These are phyloP conservation scores for Podosphaera xanthii DNA, from an alignment of 2,329 filamentous ascomycete species.

Conservation along the genomic window DNA sequence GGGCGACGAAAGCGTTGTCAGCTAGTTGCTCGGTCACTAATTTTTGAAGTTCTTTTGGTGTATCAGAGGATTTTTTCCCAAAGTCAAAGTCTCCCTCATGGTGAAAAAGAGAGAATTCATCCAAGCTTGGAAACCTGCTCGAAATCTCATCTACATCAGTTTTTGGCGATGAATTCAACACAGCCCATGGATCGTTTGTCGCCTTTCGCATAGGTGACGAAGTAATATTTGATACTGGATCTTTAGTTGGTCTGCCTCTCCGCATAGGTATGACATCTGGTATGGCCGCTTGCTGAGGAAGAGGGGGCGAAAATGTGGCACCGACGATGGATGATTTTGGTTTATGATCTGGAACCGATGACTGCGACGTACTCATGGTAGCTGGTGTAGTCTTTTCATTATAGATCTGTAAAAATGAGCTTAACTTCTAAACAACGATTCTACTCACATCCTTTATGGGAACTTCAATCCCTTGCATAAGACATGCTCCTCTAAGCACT, in stretches of 20 bases:
- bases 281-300: slow-evolving; percentile 46
- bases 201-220: slow-evolving; percentile 44
- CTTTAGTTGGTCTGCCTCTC: slow-evolving; percentile 48
- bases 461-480: slow-evolving; percentile 68
- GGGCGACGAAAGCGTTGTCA: slow-evolving; percentile 53
- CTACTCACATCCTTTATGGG: slow-evolving; percentile 71
- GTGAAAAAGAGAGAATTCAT: slow-evolving; percentile 78
- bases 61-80: slow-evolving; percentile 28
- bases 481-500: slow-evolving; percentile 65
- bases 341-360: slow-evolving; percentile 33
- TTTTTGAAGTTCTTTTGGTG: slow-evolving; percentile 34
- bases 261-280: slow-evolving; percentile 91
- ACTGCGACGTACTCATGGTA: slow-evolving; percentile 30
- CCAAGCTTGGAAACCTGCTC: slow-evolving; percentile 65
- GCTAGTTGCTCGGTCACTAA: slow-evolving; percentile 54
- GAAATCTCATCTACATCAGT: slow-evolving; percentile 55
- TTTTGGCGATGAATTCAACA: slow-evolving; percentile 47
- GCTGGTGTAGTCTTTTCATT: slow-evolving; percentile 40
- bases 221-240: slow-evolving; percentile 28
- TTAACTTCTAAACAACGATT: background rate
- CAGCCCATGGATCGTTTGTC: slow-evolving; percentile 68
- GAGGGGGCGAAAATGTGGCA: slow-evolving; percentile 56
- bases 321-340: slow-evolving; percentile 41
- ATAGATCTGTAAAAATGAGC: slow-evolving; percentile 38
- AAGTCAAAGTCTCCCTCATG: slow-evolving; percentile 77